A percentile compares a stretch with the other conserved stretches of the same genome.
These are phyloP conservation scores for Gossypium herbaceum DNA, from an alignment of 345 rosid genomes.

Conservation along the genomic window DNA sequence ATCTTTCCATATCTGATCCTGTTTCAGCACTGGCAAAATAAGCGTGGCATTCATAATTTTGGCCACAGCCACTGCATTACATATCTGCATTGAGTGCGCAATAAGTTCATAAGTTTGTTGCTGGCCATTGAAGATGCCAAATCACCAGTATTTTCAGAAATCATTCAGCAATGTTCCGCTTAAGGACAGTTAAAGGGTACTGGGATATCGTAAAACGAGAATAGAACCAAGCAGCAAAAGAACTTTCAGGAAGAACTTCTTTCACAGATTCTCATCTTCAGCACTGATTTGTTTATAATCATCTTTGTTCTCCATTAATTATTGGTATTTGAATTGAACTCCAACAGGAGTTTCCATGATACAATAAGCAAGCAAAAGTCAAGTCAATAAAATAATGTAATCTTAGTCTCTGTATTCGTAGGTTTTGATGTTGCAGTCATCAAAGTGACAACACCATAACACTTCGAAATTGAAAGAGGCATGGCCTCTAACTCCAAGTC, in stretches of 20 bases:
- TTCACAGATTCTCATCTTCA: not conserved
- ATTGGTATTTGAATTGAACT: not conserved
- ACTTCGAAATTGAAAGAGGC: not conserved
- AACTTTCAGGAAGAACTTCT: not conserved
- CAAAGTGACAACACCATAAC: not conserved
- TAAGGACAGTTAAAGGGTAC: conserved; percentile 1
- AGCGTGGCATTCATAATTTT: conserved; percentile 98
- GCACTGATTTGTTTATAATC: not conserved
- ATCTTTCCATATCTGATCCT: conserved; percentile 99
- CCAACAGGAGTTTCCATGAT: not conserved
- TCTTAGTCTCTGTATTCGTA: not conserved
- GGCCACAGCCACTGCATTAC: conserved; percentile 99
- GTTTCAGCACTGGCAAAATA: conserved; percentile 95
- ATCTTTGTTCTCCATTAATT: not conserved
- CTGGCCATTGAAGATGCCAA: conserved; percentile 1
- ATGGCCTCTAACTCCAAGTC: not conserved
- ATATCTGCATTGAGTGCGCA: conserved; percentile 58
- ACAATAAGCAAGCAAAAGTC: not conserved
- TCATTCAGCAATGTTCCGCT: not conserved
- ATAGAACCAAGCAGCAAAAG: not conserved
- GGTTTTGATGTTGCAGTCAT: not conserved
- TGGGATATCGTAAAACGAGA: conserved; percentile 6
- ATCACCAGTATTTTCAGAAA: not conserved
- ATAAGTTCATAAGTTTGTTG: conserved; percentile 11
- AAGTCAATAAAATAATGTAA: not conserved